Conservation (phyloP, 305 asterid species). For the Salvia sclarea region DNA sequence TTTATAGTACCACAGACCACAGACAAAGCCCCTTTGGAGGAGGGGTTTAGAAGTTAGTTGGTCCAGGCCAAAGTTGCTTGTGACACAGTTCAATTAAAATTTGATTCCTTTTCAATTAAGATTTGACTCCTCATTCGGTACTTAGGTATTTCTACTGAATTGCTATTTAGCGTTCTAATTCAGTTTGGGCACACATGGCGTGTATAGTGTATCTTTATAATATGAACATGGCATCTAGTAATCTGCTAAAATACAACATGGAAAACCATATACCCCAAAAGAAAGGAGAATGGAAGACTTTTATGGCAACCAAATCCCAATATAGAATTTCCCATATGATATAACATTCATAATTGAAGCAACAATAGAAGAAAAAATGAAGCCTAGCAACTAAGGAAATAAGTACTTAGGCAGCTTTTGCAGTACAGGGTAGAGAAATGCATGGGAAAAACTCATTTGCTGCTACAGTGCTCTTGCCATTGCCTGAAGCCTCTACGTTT, state of each 20-base stretch:
- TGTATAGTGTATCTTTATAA: not conserved
- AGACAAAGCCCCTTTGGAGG: too few relatives aligned
- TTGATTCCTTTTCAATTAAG: too few relatives aligned
- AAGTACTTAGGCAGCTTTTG: slow-evolving; percentile 37
- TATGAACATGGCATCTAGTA: not conserved
- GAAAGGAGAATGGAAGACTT: not conserved
- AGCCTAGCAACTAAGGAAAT: not conserved
- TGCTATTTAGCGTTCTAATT: not conserved
- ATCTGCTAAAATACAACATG: not conserved
- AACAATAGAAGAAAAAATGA: slow-evolving; percentile 1
- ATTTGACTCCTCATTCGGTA: not conserved
- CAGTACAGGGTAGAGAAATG: slow-evolving; percentile 31
- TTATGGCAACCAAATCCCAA: not conserved
- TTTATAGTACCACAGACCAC: not conserved
- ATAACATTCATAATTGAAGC: not conserved
- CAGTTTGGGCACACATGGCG: not conserved
- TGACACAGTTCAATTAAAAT: not conserved
- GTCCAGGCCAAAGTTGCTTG: not conserved
- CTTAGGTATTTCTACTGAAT: not conserved
- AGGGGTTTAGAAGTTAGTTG: too few relatives aligned
- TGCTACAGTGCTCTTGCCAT: slow-evolving; percentile 1
- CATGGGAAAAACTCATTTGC: slow-evolving; percentile 14
- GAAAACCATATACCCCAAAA: not conserved
- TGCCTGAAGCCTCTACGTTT: not conserved
- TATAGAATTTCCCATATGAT: not conserved